Conservation (phyloP, 805 yeast genomes). For the Sungouiozyma ichnusensis region DNA sequence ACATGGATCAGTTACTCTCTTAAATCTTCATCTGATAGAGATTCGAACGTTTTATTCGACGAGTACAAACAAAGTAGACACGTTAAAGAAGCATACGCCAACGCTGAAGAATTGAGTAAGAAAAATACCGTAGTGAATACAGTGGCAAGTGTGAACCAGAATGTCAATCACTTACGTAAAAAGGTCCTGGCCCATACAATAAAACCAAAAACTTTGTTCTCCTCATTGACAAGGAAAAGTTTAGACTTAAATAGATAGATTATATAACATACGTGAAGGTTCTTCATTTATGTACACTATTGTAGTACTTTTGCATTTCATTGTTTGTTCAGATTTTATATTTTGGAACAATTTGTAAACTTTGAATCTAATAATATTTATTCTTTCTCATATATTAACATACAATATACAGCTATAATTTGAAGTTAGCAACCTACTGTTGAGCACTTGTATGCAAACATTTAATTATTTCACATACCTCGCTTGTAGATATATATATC, state of each 20-base stretch:
- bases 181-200: slow-evolving; percentile 43
- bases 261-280: neutral
- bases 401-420: too few species aligned
- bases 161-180: slow-evolving; percentile 40
- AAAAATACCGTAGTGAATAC: slow-evolving; percentile 33
- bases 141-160: slow-evolving; percentile 34
- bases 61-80: slow-evolving; percentile 37
- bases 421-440: too few species aligned
- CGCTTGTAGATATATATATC: too few species aligned
- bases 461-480: too few species aligned
- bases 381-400: too few species aligned
- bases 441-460: too few species aligned
- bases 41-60: slow-evolving; percentile 24
- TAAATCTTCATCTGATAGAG: slow-evolving; percentile 21
- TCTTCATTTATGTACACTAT: neutral
- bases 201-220: slow-evolving; percentile 42
- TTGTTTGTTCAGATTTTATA: neutral
- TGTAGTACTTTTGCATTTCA: neutral
- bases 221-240: slow-evolving; percentile 43
- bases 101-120: slow-evolving; percentile 38
- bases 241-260: neutral
- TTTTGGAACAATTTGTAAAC: neutral
- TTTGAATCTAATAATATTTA: too few species aligned
- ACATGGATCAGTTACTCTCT: slow-evolving; percentile 39
- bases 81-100: slow-evolving; percentile 56